phyloP scores from a whole-genome alignment of 106 monocot species.

The Phalaenopsis equestris region DNA sequence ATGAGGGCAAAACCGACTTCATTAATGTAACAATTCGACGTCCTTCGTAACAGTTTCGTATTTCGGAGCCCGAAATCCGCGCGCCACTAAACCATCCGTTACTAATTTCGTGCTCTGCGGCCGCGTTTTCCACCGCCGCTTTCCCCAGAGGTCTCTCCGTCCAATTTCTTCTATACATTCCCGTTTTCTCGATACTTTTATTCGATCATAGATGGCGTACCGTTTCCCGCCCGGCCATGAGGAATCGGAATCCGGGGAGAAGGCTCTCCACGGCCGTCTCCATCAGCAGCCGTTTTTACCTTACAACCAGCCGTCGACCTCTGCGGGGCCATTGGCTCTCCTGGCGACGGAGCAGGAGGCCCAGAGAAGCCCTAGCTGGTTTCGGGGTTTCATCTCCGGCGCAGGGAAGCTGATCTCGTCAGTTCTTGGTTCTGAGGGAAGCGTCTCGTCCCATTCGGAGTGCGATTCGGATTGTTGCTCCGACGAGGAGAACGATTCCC shows the following conservation, averaged over 20 bases:
- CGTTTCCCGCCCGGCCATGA: conserved; percentile 14
- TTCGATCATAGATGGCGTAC: conserved; percentile 11
- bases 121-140: background rate
- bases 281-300: conserved; percentile 12
- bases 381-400: conserved; percentile 35
- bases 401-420: conserved; percentile 60
- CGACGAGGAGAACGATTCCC: background rate
- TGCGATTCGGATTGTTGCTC: conserved; percentile 7
- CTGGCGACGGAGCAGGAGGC: background rate
- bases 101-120: background rate
- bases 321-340: conserved; percentile 1
- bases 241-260: conserved; percentile 22
- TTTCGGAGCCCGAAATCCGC: background rate
- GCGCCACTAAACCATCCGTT: background rate
- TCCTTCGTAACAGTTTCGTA: background rate
- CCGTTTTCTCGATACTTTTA: background rate
- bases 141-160: background rate
- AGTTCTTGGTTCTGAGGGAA: conserved; percentile 30
- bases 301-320: conserved; percentile 12
- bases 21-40: too few species aligned
- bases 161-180: background rate
- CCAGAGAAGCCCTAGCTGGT: conserved; percentile 25
- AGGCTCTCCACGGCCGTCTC: conserved; percentile 20
- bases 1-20: too few species aligned
- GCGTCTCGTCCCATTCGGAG: conserved; percentile 13